Evolutionary conservation across 1,284 basidiomycete genomes (phyloP).

Genomic region (Abortiporus biennis): DNA sequence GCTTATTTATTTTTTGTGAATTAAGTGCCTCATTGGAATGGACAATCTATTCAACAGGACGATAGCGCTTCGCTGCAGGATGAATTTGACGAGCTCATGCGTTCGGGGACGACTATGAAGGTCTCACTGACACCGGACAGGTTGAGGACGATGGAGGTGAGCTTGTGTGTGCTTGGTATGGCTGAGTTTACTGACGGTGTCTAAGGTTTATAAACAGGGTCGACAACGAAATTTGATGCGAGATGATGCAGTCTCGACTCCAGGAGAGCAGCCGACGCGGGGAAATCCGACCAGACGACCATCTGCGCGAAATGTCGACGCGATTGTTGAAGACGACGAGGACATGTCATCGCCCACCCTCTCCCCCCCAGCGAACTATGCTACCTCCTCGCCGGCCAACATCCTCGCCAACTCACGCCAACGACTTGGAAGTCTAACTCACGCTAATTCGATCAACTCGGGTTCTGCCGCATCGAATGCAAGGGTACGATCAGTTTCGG

Average conservation of each 20-base stretch:
- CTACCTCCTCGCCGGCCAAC: conserved; percentile 40
- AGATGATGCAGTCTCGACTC: too few relatives aligned
- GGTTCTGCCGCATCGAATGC: conserved; percentile 1
- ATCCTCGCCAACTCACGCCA: conserved; percentile 8
- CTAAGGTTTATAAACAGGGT: conserved; percentile 23
- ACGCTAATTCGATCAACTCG: conserved; percentile 5
- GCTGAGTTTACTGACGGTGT: neutral
- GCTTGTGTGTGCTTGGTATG: conserved; percentile 16
- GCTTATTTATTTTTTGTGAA: neutral
- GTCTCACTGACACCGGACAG: conserved; percentile 92
- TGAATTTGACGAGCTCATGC: conserved; percentile 89
- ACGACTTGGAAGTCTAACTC: conserved; percentile 1
- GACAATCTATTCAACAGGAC: conserved; percentile 13
- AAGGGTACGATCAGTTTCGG: conserved; percentile 14
- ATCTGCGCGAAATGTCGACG: conserved; percentile 50
- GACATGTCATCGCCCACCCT: conserved; percentile 15
- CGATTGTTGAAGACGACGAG: conserved; percentile 44
- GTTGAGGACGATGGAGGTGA: conserved; percentile 85
- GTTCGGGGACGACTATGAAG: conserved; percentile 85
- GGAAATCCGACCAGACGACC: conserved; percentile 16
- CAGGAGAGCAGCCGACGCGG: too few relatives aligned
- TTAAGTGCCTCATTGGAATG: neutral
- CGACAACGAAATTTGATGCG: too few relatives aligned
- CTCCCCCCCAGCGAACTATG: conserved; percentile 12
- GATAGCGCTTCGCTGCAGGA: conserved; percentile 54